These are phyloP conservation scores for Oryza meridionalis DNA, from an alignment of 176 grass and related monocot genomes.

Conservation along the genomic window DNA sequence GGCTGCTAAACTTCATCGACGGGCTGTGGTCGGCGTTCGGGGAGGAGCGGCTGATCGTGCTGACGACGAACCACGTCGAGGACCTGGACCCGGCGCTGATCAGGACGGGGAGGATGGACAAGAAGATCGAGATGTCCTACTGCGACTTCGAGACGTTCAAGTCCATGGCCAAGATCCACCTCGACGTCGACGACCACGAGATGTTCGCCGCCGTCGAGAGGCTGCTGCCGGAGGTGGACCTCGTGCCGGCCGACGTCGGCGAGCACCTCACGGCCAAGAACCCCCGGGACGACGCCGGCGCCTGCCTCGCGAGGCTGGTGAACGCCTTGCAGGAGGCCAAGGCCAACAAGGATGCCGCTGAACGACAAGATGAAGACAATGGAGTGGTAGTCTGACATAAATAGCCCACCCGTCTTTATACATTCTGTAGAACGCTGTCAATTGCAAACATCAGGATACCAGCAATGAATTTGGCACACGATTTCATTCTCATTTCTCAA, in stretches of 20 bases:
- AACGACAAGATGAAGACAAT: background rate
- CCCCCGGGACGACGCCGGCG: background rate
- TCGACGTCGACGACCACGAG: constrained; percentile 25
- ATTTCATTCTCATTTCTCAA: background rate
- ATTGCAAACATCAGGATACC: background rate
- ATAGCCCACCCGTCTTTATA: too few species aligned
- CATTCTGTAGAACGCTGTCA: background rate
- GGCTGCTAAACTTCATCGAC: constrained; percentile 48
- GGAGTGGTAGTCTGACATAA: background rate
- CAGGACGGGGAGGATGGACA: constrained; percentile 45
- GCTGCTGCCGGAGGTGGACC: constrained; percentile 32
- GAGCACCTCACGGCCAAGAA: constrained; percentile 28
- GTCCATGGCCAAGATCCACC: constrained; percentile 39
- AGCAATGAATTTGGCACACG: background rate
- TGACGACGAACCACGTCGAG: constrained; percentile 41
- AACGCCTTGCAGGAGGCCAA: background rate
- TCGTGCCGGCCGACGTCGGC: constrained; percentile 35
- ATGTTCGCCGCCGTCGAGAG: background rate
- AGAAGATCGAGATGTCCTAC: constrained; percentile 55
- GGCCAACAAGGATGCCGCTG: constrained; percentile 1
- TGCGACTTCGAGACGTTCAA: constrained; percentile 37
- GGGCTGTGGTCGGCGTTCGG: constrained; percentile 44
- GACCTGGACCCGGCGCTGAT: constrained; percentile 41
- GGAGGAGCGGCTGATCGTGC: constrained; percentile 33
- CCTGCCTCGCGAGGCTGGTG: constrained; percentile 29